A percentile compares a stretch with the other conserved stretches of the same genome.
Evolutionary conservation across 108 stramenopile species (phyloP).

Genomic region (Skeletonema potamos): DNA sequence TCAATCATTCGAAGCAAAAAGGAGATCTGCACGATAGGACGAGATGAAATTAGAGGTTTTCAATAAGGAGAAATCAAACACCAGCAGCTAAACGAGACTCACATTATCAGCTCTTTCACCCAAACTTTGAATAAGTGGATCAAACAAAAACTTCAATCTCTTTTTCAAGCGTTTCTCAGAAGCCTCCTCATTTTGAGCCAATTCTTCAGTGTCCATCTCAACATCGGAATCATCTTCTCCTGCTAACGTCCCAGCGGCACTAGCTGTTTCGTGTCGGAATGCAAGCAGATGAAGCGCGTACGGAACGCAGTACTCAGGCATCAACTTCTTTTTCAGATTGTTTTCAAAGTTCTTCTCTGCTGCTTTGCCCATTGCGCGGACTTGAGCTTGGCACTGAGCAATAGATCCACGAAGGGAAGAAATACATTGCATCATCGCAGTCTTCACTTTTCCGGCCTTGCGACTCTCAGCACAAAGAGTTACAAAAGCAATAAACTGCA

Average conservation of each 20-base stretch:
- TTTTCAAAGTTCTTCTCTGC: slow-evolving; percentile 74
- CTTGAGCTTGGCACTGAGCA: slow-evolving; percentile 55
- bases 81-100: not conserved
- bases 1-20: slow-evolving; percentile 85
- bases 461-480: slow-evolving; percentile 73
- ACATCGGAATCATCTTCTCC: slow-evolving; percentile 42
- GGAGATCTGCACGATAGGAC: slow-evolving; percentile 49
- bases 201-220: slow-evolving; percentile 33
- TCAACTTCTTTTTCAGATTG: slow-evolving; percentile 62
- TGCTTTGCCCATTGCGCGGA: slow-evolving; percentile 57
- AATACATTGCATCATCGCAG: slow-evolving; percentile 55
- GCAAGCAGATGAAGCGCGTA: slow-evolving; percentile 79
- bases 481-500: slow-evolving; percentile 72
- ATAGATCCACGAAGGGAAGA: slow-evolving; percentile 58
- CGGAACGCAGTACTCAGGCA: slow-evolving; percentile 86
- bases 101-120: slow-evolving; percentile 83
- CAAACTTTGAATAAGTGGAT: slow-evolving; percentile 80
- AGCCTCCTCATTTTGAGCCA: slow-evolving; percentile 30
- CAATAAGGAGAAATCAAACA: not conserved
- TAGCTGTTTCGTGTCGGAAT: slow-evolving; percentile 74
- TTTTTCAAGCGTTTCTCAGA: slow-evolving; percentile 59
- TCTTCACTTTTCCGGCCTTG: slow-evolving; percentile 46
- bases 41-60: not conserved
- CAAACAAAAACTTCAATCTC: slow-evolving; percentile 83
- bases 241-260: slow-evolving; percentile 28